Base-by-base conservation (phyloP, 2,329 filamentous ascomycete genomes). In the Colletotrichum trifolii region DNA sequence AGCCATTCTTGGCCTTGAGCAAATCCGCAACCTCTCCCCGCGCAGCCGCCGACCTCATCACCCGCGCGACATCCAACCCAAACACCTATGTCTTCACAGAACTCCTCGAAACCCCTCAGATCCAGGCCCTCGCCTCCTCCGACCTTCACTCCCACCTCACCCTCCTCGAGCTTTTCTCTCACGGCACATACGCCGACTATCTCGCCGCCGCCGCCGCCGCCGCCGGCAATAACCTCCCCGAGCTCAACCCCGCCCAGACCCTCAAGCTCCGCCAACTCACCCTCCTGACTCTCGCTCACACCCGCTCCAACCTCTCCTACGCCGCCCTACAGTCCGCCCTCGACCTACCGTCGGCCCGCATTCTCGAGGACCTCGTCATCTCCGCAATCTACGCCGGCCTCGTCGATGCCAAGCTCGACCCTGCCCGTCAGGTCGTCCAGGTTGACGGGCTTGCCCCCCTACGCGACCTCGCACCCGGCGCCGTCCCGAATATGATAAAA, bases 31-130 rank as follows among this genome's bases (percentile, higher is more conserved):
- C 88, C 7, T 93, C 94, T 10, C 90, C 93, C 45, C 90, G 92
- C 71, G 93, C 94, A 64, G 91, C 94, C 46, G 90, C 92, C 73
- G 94, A 97, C 75, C 87, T 98, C 58, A 87, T 98, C 75, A 88
- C 85, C 48, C 92, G 94, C 79, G 96, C 94, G 67, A 98, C 94
- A 54, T 94, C 93, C n/a, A 90, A 90, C 60, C 89, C 92, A 35
- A 92, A 94, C 78, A 97, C 94, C 69, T 99, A 91, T 78, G 86
- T 98, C 79, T 99, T 99, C 81, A 88, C 92, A 70, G 95, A 98
- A 80, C 89, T 99, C n/a, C 89, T 99, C 42, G 86, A 91, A 71
- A 89, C 89, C 1, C 88, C 92, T 0, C 89, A 93, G 71, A 89
- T 98, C 70, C 91, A 96, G 77, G 85, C 87, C 11, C 88, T 98